Evolutionary conservation across 345 rosid genomes (phyloP).

Genomic region (Syzygium oleosum): DNA sequence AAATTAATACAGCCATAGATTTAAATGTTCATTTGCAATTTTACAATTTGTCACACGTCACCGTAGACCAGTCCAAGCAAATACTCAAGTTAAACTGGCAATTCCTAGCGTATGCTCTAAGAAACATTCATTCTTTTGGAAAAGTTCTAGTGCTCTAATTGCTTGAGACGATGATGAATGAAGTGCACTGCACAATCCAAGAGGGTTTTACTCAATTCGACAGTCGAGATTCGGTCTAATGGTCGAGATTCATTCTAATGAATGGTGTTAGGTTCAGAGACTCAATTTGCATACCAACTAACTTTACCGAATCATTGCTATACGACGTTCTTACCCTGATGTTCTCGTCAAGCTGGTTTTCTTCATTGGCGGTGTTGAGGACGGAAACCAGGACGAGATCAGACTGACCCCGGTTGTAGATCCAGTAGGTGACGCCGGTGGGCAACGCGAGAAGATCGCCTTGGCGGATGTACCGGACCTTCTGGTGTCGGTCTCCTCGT

Average conservation of each 20-base stretch:
- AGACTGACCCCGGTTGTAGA: conserved; percentile 24
- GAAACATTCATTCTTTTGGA: not conserved
- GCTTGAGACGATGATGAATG: not conserved
- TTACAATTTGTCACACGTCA: not conserved
- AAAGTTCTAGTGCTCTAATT: not conserved
- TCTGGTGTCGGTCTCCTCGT: conserved; percentile 18
- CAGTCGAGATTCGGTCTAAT: not conserved
- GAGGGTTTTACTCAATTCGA: not conserved
- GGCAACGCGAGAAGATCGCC: conserved; percentile 38
- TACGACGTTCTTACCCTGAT: conserved; percentile 16
- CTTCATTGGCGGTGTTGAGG: conserved; percentile 16
- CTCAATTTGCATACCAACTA: not conserved
- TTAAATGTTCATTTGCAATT: not conserved
- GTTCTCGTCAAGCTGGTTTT: conserved; percentile 37
- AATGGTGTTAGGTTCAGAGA: not conserved
- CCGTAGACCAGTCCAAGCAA: too few relatives aligned
- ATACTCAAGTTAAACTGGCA: not conserved
- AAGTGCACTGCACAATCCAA: not conserved
- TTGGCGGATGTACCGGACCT: conserved; percentile 15
- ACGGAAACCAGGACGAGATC: conserved; percentile 24
- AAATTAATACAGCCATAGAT: too few relatives aligned
- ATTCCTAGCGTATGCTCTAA: not conserved
- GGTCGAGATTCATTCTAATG: not conserved
- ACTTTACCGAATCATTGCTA: not conserved
- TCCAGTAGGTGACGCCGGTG: conserved; percentile 37